Conservation (phyloP, 768 basidiomycete genomes). For the Agaricus blazei region DNA sequence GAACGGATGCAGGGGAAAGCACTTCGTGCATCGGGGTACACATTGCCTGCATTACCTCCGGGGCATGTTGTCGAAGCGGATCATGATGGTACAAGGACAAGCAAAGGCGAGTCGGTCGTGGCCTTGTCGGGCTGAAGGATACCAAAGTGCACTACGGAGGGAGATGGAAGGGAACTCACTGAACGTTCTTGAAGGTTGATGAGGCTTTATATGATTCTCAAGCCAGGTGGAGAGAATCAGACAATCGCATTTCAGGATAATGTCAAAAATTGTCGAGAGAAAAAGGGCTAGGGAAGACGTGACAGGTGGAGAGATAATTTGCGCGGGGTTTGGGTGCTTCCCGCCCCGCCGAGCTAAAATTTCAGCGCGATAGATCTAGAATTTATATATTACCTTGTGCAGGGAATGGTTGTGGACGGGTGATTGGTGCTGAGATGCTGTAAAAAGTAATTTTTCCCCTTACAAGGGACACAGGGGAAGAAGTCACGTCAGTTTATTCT, state of each 20-base stretch:
- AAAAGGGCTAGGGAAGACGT: slow-evolving; percentile 2
- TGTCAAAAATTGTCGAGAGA: background rate
- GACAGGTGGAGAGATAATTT: slow-evolving; percentile 3
- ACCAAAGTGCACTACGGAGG: background rate
- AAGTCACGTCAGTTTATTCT: slow-evolving; percentile 5
- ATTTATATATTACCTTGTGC: background rate
- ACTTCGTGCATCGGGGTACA: slow-evolving; percentile 83
- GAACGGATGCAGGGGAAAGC: slow-evolving; percentile 34
- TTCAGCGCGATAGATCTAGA: background rate
- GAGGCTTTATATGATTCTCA: slow-evolving; percentile 5
- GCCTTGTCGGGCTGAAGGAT: background rate
- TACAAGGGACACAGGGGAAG: slow-evolving; percentile 10
- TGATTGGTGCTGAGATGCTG: background rate
- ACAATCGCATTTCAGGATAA: slow-evolving; percentile 7
- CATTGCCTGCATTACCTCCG: slow-evolving; percentile 79
- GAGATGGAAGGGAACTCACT: background rate
- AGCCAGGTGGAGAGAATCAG: slow-evolving; percentile 9
- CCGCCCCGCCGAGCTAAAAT: background rate
- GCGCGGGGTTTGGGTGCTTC: slow-evolving; percentile 6
- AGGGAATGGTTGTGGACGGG: background rate
- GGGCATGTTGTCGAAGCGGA: slow-evolving; percentile 73
- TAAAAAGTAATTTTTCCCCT: slow-evolving; percentile 2
- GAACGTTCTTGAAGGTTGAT: background rate
- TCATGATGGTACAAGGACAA: slow-evolving; percentile 40
- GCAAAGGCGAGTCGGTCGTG: background rate